phyloP scores from a whole-genome alignment of 225 moss, liverwort and hornwort species.

The Pseudisothecium myosuroides region DNA sequence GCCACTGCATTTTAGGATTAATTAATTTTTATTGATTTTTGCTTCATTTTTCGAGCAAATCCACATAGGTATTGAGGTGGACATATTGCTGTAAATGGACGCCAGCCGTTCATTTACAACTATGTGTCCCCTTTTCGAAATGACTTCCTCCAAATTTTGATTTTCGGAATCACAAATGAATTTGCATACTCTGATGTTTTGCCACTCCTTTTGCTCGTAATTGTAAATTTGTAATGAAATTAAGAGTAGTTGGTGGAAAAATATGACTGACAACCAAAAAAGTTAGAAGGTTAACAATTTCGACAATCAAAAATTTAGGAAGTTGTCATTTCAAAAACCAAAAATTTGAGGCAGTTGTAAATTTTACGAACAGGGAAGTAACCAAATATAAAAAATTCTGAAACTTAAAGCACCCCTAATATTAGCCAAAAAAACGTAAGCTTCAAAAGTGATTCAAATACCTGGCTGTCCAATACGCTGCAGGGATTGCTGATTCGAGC shows the following conservation, averaged over 20 bases:
- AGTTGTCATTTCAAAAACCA: not conserved
- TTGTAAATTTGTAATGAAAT: not conserved
- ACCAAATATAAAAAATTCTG: not conserved
- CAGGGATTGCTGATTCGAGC: conserved; percentile 36
- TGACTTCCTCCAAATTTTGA: too few species aligned
- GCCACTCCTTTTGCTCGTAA: not conserved
- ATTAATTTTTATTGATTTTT: not conserved
- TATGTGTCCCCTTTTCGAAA: not conserved
- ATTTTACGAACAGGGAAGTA: not conserved
- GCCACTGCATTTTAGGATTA: not conserved
- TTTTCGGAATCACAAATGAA: not conserved
- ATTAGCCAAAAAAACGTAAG: not conserved
- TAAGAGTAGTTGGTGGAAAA: not conserved
- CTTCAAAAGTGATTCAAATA: not conserved
- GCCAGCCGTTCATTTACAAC: not conserved
- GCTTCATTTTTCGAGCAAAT: not conserved
- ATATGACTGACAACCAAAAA: not conserved
- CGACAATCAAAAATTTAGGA: not conserved
- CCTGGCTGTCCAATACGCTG: conserved; percentile 49
- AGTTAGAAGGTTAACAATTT: not conserved
- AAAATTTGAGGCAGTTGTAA: not conserved
- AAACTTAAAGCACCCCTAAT: not conserved
- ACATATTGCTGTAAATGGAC: not conserved
- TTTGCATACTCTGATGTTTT: not conserved
- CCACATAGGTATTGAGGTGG: not conserved